A percentile compares a stretch with the other conserved stretches of the same genome.
These are phyloP conservation scores for Raffaelea albimanens DNA, from an alignment of 2,329 filamentous ascomycete genomes.

Conservation along the genomic window DNA sequence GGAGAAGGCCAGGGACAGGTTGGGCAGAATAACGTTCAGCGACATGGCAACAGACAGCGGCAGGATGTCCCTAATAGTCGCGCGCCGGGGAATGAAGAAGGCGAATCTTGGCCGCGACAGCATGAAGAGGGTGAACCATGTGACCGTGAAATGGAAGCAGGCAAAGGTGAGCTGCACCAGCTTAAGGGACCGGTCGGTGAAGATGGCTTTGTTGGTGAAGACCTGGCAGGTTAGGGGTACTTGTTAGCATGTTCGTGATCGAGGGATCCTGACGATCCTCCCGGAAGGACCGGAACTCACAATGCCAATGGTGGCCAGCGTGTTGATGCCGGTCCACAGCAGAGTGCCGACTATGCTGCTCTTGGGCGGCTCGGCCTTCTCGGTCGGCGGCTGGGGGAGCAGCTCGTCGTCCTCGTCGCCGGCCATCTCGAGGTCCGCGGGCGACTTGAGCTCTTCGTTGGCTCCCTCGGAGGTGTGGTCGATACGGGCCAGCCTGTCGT, in stretches of 20 bases:
- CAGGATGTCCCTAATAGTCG: conserved; percentile 45
- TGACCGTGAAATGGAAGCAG: conserved; percentile 59
- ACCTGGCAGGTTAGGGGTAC: conserved; percentile 31
- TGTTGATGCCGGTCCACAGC: conserved; percentile 53
- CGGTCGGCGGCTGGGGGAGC: conserved; percentile 24
- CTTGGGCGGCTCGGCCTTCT: conserved; percentile 23
- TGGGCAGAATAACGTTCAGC: conserved; percentile 60
- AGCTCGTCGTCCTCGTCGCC: conserved; percentile 31
- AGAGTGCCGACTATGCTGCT: conserved; percentile 28
- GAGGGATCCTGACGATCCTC: no score
- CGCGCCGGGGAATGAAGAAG: conserved; percentile 49
- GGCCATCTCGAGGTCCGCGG: conserved; percentile 26
- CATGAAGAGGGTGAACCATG: conserved; percentile 51
- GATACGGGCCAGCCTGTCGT: conserved; percentile 20
- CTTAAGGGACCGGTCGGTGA: conserved; percentile 51
- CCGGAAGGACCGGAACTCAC: conserved; percentile 25
- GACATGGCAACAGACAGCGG: conserved; percentile 60
- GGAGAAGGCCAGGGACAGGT: conserved; percentile 58
- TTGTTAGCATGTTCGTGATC: background rate
- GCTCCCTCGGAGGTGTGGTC: conserved; percentile 21
- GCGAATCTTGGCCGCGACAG: conserved; percentile 49
- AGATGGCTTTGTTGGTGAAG: conserved; percentile 63
- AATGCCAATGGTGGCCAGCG: conserved; percentile 53
- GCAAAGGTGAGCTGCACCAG: conserved; percentile 57
- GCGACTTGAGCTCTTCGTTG: conserved; percentile 19